Percentiles rank a stretch among this genome's conserved stretches.
These are phyloP conservation scores for Carex myosuroides DNA, from an alignment of 176 grass and related monocot genomes.

Conservation along the genomic window DNA sequence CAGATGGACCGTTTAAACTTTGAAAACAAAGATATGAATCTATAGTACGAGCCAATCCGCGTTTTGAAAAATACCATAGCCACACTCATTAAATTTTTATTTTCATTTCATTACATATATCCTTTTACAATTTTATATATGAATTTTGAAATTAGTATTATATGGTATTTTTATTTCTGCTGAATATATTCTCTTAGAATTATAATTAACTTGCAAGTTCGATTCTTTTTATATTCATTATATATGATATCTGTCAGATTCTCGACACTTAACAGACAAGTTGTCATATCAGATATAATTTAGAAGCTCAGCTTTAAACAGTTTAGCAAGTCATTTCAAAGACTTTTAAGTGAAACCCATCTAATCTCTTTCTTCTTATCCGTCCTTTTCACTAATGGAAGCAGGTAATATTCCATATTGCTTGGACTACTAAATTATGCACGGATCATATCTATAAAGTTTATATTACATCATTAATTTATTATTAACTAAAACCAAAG, in stretches of 20 bases:
- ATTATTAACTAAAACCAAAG: not conserved
- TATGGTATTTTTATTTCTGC: not conserved
- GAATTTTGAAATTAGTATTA: not conserved
- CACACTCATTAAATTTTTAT: not conserved
- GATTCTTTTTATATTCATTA: not conserved
- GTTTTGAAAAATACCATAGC: too few relatives aligned
- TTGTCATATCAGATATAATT: conserved; percentile 1
- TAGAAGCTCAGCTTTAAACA: not conserved
- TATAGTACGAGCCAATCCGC: too few relatives aligned
- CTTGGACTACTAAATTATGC: conserved; percentile 1
- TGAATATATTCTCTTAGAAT: not conserved
- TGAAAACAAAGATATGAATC: too few relatives aligned
- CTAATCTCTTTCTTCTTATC: not conserved
- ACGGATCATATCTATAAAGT: conserved; percentile 10
- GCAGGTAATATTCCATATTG: conserved; percentile 21
- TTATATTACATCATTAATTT: not conserved
- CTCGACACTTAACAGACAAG: not conserved
- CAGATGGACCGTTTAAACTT: too few relatives aligned
- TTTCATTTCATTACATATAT: not conserved
- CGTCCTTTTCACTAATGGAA: conserved; percentile 13
- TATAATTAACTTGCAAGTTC: not conserved
- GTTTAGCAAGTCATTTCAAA: conserved; percentile 18
- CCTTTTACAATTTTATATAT: not conserved
- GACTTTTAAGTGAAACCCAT: conserved; percentile 5
- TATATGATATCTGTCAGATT: not conserved